phyloP scores from a whole-genome alignment of 192 early-diverging fungal species.

The Gorgonomyces haynaldii region DNA sequence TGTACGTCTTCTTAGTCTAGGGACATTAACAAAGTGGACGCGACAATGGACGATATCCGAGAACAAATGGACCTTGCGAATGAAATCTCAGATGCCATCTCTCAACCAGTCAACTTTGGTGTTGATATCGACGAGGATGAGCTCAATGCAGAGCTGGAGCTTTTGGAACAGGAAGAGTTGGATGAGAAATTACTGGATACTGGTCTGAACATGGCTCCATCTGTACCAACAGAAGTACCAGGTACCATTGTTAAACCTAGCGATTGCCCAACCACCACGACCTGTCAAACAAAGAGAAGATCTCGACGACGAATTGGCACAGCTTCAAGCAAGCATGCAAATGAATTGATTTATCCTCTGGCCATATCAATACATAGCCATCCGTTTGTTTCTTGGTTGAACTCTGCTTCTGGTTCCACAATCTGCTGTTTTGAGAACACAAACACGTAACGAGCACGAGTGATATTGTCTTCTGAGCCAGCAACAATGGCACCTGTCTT shows the following conservation, averaged over 20 bases:
- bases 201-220: slow-evolving; percentile 35
- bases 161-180: slow-evolving; percentile 85
- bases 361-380: slow-evolving; percentile 83
- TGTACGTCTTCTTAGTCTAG: slow-evolving; percentile 50
- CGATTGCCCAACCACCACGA: slow-evolving; percentile 37
- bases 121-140: slow-evolving; percentile 92
- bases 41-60: slow-evolving; percentile 90
- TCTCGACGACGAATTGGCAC: slow-evolving; percentile 72
- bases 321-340: slow-evolving; percentile 66
- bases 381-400: slow-evolving; percentile 75
- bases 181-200: slow-evolving; percentile 73
- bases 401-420: slow-evolving; percentile 54
- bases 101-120: slow-evolving; percentile 75
- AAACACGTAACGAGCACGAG: slow-evolving; percentile 74
- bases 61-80: slow-evolving; percentile 96
- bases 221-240: slow-evolving; percentile 52
- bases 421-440: slow-evolving; percentile 73
- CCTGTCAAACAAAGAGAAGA: slow-evolving; percentile 40
- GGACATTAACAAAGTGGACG: slow-evolving; percentile 90
- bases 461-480: slow-evolving; percentile 76
- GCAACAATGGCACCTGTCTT: slow-evolving; percentile 73
- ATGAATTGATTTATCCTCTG: slow-evolving; percentile 19
- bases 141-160: slow-evolving; percentile 76
- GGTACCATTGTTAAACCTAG: slow-evolving; percentile 34
- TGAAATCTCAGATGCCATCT: slow-evolving; percentile 87